phyloP scores from a whole-genome alignment of 108 stramenopile species.

The Nitzschia inconspicua region DNA sequence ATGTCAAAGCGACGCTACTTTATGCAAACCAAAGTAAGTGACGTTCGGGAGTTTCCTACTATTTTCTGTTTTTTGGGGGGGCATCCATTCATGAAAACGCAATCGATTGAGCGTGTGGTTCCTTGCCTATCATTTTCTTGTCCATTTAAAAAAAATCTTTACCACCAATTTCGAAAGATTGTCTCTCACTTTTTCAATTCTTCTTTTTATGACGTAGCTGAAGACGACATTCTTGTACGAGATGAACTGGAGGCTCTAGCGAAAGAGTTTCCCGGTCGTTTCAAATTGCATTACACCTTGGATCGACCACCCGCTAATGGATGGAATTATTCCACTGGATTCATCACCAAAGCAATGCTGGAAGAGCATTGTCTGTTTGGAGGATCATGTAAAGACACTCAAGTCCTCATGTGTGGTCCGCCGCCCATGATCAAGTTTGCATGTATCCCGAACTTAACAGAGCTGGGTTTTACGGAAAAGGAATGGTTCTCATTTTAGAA shows the following conservation, averaged over 20 bases:
- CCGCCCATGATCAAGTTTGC: constrained; percentile 99
- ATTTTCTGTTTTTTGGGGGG: not conserved
- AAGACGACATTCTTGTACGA: constrained; percentile 93
- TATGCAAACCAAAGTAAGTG: constrained; percentile 81
- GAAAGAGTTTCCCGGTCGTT: constrained; percentile 60
- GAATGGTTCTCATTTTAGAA: constrained; percentile 87
- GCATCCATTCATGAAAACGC: too few species aligned
- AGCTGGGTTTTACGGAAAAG: constrained; percentile 84
- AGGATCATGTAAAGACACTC: constrained; percentile 46
- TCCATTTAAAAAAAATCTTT: not conserved
- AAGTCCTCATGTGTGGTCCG: constrained; percentile 98
- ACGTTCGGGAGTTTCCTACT: not conserved
- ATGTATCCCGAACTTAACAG: constrained; percentile 86
- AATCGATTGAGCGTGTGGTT: not conserved
- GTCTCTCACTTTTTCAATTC: constrained; percentile 3
- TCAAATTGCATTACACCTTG: constrained; percentile 89
- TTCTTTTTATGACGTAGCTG: too few species aligned
- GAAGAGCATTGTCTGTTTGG: constrained; percentile 56
- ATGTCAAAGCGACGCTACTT: constrained; percentile 63
- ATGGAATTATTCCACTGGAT: constrained; percentile 87
- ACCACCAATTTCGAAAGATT: not conserved
- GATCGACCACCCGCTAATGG: constrained; percentile 51
- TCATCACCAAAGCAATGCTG: constrained; percentile 94
- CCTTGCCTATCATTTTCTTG: not conserved
- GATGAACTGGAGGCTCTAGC: constrained; percentile 84